Percentiles rank a stretch among this genome's conserved stretches.
Evolutionary conservation across 148 eudicot species (phyloP).

Genomic region (Amaranthus palmeri): DNA sequence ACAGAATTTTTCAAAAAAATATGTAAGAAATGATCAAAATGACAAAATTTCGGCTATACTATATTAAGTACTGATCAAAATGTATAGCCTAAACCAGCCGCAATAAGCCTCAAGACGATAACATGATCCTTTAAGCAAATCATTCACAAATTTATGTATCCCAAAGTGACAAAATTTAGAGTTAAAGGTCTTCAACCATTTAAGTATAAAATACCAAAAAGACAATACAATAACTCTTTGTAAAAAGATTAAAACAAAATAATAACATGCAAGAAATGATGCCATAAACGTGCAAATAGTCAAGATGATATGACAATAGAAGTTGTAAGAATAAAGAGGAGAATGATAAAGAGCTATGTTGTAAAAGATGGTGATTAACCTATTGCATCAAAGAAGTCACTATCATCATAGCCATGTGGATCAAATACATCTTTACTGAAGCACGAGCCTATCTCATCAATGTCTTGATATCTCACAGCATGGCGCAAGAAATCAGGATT

Average conservation of each 20-base stretch:
- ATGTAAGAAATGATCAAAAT: no score
- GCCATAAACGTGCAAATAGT: background rate
- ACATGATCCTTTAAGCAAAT: background rate
- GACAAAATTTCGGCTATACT: no score
- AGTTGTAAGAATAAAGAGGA: background rate
- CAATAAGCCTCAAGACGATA: background rate
- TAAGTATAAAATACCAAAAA: background rate
- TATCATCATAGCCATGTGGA: constrained; percentile 91
- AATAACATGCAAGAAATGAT: background rate
- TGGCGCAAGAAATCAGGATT: constrained; percentile 96
- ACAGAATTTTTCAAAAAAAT: no score
- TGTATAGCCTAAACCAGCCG: no score
- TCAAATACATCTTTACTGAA: constrained; percentile 93
- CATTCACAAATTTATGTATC: background rate
- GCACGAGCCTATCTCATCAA: constrained; percentile 92
- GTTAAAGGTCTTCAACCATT: background rate
- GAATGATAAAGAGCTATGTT: background rate
- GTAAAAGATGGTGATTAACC: constrained; percentile 35
- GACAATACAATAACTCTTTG: background rate
- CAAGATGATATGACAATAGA: background rate
- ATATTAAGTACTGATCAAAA: no score
- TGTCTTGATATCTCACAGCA: constrained; percentile 93
- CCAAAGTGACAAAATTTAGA: background rate
- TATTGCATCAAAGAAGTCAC: constrained; percentile 83
- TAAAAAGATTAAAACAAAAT: background rate